phyloP scores from a whole-genome alignment of 805 yeast genomes.

The Zygosaccharomyces siamensis region DNA sequence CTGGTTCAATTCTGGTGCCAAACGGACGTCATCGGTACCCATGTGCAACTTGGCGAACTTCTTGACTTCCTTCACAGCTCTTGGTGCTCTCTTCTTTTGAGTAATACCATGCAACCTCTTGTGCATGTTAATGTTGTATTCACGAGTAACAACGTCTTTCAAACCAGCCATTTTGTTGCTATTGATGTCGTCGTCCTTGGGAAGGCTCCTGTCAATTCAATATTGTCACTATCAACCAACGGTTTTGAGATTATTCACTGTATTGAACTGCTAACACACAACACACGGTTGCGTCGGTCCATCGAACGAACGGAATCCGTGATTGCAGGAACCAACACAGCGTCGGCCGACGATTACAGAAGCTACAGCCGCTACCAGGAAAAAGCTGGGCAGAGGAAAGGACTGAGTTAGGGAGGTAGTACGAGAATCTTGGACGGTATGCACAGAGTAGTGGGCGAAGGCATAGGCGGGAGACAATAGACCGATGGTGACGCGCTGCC shows the following conservation, averaged over 20 bases:
- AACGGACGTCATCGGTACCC: constrained; percentile 98
- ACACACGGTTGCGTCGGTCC: constrained; percentile 3
- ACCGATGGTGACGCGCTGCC: background rate
- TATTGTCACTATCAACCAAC: background rate
- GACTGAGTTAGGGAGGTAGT: background rate
- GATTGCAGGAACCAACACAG: background rate
- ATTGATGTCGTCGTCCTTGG: constrained; percentile 8
- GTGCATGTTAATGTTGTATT: constrained; percentile 99
- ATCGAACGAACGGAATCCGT: background rate
- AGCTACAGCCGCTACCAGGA: background rate
- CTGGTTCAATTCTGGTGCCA: constrained; percentile 97
- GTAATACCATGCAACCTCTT: constrained; percentile 98
- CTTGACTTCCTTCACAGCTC: constrained; percentile 98
- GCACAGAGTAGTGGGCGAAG: background rate
- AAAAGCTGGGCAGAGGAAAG: background rate
- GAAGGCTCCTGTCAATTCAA: background rate
- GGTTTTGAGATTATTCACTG: constrained; percentile 6
- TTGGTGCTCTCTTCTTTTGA: constrained; percentile 99
- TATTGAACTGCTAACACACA: background rate
- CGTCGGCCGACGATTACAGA: background rate
- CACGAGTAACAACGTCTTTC: constrained; percentile 99
- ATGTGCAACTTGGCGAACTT: constrained; percentile 97
- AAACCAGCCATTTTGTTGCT: constrained; percentile 48
- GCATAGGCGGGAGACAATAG: background rate
- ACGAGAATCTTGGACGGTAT: background rate